A percentile compares a stretch with the other conserved stretches of the same genome.
Evolutionary conservation across 192 early-diverging fungal genomes (phyloP).

Genomic region (Umbelopsis sp.): DNA sequence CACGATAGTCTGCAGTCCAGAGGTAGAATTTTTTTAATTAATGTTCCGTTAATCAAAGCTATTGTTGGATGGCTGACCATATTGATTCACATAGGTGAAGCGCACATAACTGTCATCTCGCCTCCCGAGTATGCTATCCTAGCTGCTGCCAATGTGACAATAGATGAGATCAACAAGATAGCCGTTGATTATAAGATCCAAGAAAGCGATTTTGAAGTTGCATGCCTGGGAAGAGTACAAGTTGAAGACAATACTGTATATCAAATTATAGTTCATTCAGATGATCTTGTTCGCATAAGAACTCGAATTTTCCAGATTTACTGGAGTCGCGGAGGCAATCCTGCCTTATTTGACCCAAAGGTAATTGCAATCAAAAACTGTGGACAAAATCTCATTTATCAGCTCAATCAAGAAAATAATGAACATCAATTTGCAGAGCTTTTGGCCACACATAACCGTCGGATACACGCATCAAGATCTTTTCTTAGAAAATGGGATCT

Average conservation of each 20-base stretch:
- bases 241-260: constrained; percentile 37
- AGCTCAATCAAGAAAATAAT: background rate
- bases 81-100: constrained; percentile 48
- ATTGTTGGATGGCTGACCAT: background rate
- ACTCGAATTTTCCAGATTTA: constrained; percentile 58
- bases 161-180: constrained; percentile 63
- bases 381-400: background rate
- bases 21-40: constrained; percentile 11
- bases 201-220: constrained; percentile 48
- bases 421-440: constrained; percentile 35
- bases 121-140: constrained; percentile 70
- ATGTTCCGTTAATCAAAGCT: too few species aligned
- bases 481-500: constrained; percentile 68
- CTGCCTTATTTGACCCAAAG: constrained; percentile 65
- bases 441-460: constrained; percentile 72
- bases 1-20: constrained; percentile 36
- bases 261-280: constrained; percentile 50
- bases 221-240: constrained; percentile 60
- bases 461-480: constrained; percentile 67
- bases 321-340: constrained; percentile 64
- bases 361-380: constrained; percentile 1
- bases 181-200: constrained; percentile 60
- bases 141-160: constrained; percentile 61
- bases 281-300: constrained; percentile 54
- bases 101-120: constrained; percentile 71